Evolutionary conservation across 306 rosid species (phyloP).

Genomic region (Canavalia ensiformis): DNA sequence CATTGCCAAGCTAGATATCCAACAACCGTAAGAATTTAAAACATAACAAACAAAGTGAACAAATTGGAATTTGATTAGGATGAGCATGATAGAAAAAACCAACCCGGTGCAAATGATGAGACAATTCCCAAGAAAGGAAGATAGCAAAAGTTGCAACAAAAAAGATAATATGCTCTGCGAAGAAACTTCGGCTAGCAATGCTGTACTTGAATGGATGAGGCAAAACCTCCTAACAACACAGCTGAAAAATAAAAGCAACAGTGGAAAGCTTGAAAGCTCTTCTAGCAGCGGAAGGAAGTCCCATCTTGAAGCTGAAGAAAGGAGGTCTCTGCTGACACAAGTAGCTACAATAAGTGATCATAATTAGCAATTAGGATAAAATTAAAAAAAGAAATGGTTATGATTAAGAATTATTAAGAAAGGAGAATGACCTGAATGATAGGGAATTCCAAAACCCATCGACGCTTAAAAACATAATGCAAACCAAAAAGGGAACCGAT

Average conservation of each 20-base stretch:
- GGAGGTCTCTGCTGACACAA: constrained; percentile 81
- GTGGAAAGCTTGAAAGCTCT: constrained; percentile 73
- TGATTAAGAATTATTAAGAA: not conserved
- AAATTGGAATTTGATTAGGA: not conserved
- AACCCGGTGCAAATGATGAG: constrained; percentile 87
- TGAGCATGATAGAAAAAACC: constrained; percentile 41
- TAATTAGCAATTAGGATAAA: not conserved
- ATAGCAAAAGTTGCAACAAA: constrained; percentile 69
- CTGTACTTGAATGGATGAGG: constrained; percentile 56
- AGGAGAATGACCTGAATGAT: constrained; percentile 77
- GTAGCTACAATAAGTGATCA: not conserved
- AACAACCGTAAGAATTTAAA: constrained; percentile 11
- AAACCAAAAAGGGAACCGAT: constrained; percentile 73
- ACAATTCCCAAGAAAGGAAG: constrained; percentile 86
- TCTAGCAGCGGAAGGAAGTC: constrained; percentile 69
- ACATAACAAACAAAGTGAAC: constrained; percentile 6
- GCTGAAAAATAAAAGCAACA: constrained; percentile 67
- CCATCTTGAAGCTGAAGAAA: constrained; percentile 96
- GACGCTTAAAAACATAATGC: constrained; percentile 69
- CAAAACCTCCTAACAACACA: constrained; percentile 58
- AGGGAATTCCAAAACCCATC: constrained; percentile 90
- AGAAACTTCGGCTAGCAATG: constrained; percentile 50
- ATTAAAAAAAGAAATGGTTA: too few species aligned
- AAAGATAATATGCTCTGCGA: constrained; percentile 61
- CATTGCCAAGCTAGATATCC: not conserved